phyloP scores from a whole-genome alignment of 345 rosid species.

The Murraya koenigii region DNA sequence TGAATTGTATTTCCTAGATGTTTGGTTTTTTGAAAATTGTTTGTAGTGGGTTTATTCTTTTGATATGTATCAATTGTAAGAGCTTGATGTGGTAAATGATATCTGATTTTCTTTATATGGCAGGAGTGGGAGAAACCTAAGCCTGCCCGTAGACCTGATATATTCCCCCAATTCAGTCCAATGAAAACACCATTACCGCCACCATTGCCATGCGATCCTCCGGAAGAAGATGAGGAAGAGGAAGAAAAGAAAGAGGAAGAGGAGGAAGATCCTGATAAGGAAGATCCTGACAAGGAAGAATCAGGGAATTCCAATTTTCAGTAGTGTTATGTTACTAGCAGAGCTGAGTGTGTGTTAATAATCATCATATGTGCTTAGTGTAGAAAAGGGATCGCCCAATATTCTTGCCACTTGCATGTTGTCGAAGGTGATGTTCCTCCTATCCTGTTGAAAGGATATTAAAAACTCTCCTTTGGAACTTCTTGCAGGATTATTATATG shows the following conservation, averaged over 20 bases:
- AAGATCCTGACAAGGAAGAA: constrained; percentile 45
- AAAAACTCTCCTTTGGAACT: background rate
- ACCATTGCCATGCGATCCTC: constrained; percentile 74
- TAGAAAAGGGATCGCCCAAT: constrained; percentile 10
- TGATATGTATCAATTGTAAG: background rate
- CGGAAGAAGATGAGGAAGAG: constrained; percentile 69
- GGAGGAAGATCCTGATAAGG: constrained; percentile 39
- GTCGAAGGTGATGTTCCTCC: background rate
- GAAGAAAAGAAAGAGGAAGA: constrained; percentile 56
- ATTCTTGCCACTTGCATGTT: constrained; percentile 13
- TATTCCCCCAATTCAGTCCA: constrained; percentile 72
- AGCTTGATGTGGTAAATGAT: background rate
- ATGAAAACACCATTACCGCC: constrained; percentile 82
- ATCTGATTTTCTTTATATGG: constrained; percentile 10
- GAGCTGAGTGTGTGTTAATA: background rate
- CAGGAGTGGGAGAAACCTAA: constrained; percentile 81
- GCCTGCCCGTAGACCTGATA: constrained; percentile 77
- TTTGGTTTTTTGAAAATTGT: constrained; percentile 10
- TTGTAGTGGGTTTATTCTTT: background rate
- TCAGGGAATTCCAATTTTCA: constrained; percentile 32
- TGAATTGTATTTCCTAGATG: background rate
- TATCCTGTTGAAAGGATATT: constrained; percentile 13
- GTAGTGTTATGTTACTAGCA: constrained; percentile 10
- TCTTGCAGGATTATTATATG: constrained; percentile 9
- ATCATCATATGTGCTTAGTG: background rate